These are phyloP conservation scores for Capsicum chinense DNA, from an alignment of 257 asterid genomes.

Conservation along the genomic window DNA sequence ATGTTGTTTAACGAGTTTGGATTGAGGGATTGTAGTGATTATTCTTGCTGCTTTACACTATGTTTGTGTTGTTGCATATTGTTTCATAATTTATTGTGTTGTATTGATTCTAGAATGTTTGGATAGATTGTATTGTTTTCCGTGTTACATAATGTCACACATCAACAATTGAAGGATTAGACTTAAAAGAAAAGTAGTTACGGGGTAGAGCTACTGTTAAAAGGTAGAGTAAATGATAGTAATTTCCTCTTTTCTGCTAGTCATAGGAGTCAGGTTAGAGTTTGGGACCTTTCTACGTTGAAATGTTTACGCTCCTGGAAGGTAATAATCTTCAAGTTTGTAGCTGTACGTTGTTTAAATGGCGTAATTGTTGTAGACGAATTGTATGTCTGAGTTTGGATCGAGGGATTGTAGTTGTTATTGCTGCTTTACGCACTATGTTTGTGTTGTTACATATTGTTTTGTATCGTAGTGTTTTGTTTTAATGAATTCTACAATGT, in stretches of 20 bases:
- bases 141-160: too few species aligned
- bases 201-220: too few species aligned
- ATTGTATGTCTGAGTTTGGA: neutral
- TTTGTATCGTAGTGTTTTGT: too few species aligned
- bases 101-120: too few species aligned
- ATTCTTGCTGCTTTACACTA: neutral
- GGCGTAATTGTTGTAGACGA: too few species aligned
- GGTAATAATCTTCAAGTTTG: slow-evolving; percentile 45
- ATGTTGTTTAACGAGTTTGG: neutral
- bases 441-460: too few species aligned
- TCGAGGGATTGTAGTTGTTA: neutral
- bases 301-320: slow-evolving; percentile 96
- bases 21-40: neutral
- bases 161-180: too few species aligned
- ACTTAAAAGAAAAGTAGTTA: too few species aligned
- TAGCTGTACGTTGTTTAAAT: neutral
- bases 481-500: too few species aligned
- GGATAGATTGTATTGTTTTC: too few species aligned
- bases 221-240: slow-evolving; percentile 29
- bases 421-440: neutral
- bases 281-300: slow-evolving; percentile 83
- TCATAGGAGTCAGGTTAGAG: slow-evolving; percentile 92
- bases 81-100: too few species aligned
- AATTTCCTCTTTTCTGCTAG: slow-evolving; percentile 76
- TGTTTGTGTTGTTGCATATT: too few species aligned